Evolutionary conservation across 2,329 filamentous ascomycete genomes (phyloP).

Genomic region (Sclerotinia subarctica): DNA sequence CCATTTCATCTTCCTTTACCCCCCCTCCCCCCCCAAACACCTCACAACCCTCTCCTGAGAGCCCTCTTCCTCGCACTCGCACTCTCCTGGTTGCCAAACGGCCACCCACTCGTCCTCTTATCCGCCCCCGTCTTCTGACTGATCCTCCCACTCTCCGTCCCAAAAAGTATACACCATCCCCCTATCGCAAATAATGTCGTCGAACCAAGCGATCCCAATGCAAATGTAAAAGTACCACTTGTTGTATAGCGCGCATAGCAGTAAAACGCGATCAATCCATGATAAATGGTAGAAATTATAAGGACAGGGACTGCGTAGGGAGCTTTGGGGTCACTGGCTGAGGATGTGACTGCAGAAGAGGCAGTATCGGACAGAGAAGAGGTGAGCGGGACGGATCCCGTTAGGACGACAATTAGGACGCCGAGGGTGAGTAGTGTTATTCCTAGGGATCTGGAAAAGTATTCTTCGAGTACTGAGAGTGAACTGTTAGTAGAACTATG

Average conservation of each 20-base stretch:
- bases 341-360: constrained; percentile 41
- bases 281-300: constrained; percentile 56
- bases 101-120: constrained; percentile 63
- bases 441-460: constrained; percentile 60
- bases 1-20: no score
- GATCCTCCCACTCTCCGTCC: constrained; percentile 53
- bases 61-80: constrained; percentile 34
- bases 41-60: constrained; percentile 15
- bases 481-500: constrained; percentile 18
- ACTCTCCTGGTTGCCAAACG: constrained; percentile 57
- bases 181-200: constrained; percentile 52
- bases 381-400: constrained; percentile 59
- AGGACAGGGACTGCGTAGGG: constrained; percentile 60
- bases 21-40: no score
- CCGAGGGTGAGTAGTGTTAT: constrained; percentile 57
- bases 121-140: constrained; percentile 63
- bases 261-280: constrained; percentile 54
- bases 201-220: constrained; percentile 50
- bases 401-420: constrained; percentile 56
- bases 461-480: constrained; percentile 55
- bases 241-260: constrained; percentile 57
- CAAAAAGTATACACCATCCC: constrained; percentile 53
- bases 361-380: constrained; percentile 39
- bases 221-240: constrained; percentile 49
- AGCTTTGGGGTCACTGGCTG: constrained; percentile 47